phyloP scores from a whole-genome alignment of 495 filamentous ascomycete species.

The Penicillium coprophilum region DNA sequence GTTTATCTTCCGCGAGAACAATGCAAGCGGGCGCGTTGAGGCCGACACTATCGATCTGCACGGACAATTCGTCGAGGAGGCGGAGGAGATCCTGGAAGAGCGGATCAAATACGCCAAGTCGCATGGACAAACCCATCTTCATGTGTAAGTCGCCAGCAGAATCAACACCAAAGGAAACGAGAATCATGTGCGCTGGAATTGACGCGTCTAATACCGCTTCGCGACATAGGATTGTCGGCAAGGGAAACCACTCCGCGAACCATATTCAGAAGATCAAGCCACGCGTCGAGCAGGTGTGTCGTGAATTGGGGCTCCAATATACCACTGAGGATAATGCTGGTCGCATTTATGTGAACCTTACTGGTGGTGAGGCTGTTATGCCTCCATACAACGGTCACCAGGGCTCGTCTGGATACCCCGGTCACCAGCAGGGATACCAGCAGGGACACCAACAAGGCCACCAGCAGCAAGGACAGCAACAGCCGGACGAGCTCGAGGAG shows the following conservation, averaged over 20 bases:
- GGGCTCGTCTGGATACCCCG: slow-evolving; percentile 13
- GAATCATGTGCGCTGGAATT: no score
- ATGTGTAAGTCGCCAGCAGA: slow-evolving; percentile 52
- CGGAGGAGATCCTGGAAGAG: slow-evolving; percentile 81
- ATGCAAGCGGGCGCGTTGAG: slow-evolving; percentile 64
- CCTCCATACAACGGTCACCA: slow-evolving; percentile 44
- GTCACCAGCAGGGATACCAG: slow-evolving; percentile 21
- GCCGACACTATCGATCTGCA: slow-evolving; percentile 91
- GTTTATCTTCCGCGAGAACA: slow-evolving; percentile 93
- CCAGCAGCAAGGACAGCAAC: slow-evolving; percentile 43
- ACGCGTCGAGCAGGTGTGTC: slow-evolving; percentile 80
- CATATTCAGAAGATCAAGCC: slow-evolving; percentile 91
- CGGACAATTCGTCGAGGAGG: slow-evolving; percentile 90
- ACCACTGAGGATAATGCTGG: slow-evolving; percentile 84
- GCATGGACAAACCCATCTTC: slow-evolving; percentile 72
- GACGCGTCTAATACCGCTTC: not conserved
- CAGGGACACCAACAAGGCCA: slow-evolving; percentile 37
- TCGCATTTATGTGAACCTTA: slow-evolving; percentile 71
- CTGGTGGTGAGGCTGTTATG: slow-evolving; percentile 59
- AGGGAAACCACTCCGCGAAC: slow-evolving; percentile 79
- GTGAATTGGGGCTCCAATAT: slow-evolving; percentile 77
- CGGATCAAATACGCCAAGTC: slow-evolving; percentile 72
- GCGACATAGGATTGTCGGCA: slow-evolving; percentile 73
- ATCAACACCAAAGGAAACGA: not conserved
- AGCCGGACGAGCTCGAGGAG: slow-evolving; percentile 64